Evolutionary conservation across 345 rosid genomes (phyloP).

Genomic region (Gossypium turneri): DNA sequence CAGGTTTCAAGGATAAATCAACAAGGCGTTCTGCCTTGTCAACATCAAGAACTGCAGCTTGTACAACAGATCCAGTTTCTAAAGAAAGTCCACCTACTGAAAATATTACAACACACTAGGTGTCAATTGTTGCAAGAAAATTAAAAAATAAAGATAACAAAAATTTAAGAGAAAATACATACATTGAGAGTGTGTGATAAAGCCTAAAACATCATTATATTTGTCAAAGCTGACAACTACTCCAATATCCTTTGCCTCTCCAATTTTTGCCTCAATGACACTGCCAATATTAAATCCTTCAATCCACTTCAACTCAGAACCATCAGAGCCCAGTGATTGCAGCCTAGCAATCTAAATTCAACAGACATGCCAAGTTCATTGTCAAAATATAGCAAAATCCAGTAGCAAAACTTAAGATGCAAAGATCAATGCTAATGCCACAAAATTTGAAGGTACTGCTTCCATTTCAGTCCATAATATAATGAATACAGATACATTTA

Average conservation of each 20-base stretch:
- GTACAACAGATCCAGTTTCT: conserved; percentile 58
- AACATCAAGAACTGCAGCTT: conserved; percentile 77
- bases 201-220: conserved; percentile 64
- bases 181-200: conserved; percentile 76
- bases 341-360: conserved; percentile 62
- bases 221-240: conserved; percentile 69
- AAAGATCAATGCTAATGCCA: background rate
- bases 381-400: background rate
- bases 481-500: background rate
- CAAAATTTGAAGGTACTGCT: background rate
- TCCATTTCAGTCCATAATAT: background rate
- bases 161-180: conserved; percentile 27
- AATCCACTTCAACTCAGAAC: conserved; percentile 54
- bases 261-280: conserved; percentile 62
- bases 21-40: conserved; percentile 73
- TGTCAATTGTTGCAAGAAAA: conserved; percentile 9
- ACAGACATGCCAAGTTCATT: background rate
- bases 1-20: conserved; percentile 80
- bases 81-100: conserved; percentile 62
- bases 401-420: background rate
- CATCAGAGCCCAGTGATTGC: conserved; percentile 45
- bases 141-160: background rate
- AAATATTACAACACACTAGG: conserved; percentile 17
- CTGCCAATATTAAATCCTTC: conserved; percentile 72
- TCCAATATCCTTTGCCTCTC: conserved; percentile 76